These are phyloP conservation scores for Calonectria leucothoes DNA, from an alignment of 2,329 filamentous ascomycete genomes.

Conservation along the genomic window DNA sequence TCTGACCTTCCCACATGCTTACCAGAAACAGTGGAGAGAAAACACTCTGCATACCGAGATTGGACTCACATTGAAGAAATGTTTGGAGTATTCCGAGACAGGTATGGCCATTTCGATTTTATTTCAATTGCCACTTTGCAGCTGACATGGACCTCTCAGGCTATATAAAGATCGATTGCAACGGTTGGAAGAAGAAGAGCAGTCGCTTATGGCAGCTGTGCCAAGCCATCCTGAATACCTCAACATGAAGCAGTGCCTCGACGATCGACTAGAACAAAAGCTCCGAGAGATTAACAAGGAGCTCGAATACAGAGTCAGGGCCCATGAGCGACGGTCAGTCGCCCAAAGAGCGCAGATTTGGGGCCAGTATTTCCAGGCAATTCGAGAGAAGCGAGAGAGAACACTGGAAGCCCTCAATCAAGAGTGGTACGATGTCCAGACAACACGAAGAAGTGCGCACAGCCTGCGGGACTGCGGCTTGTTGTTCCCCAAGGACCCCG, in stretches of 20 bases:
- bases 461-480: slow-evolving; percentile 85
- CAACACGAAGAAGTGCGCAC: slow-evolving; percentile 84
- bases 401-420: slow-evolving; percentile 85
- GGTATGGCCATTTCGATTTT: slow-evolving; percentile 59
- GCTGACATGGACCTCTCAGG: slow-evolving; percentile 56
- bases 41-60: slow-evolving; percentile 83
- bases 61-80: slow-evolving; percentile 86
- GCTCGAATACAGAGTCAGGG: slow-evolving; percentile 77
- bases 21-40: slow-evolving; percentile 73
- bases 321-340: slow-evolving; percentile 79
- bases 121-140: slow-evolving; percentile 15
- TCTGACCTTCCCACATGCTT: slow-evolving; percentile 29
- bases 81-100: slow-evolving; percentile 87
- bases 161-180: slow-evolving; percentile 90
- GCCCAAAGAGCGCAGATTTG: slow-evolving; percentile 88
- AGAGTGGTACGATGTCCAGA: slow-evolving; percentile 93
- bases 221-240: slow-evolving; percentile 93
- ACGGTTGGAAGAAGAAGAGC: slow-evolving; percentile 78
- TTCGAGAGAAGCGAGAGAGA: slow-evolving; percentile 84
- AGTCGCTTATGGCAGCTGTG: slow-evolving; percentile 67
- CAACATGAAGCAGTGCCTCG: slow-evolving; percentile 88
- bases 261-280: slow-evolving; percentile 85
- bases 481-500: slow-evolving; percentile 80
- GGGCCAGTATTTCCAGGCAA: slow-evolving; percentile 89
- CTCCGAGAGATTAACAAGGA: slow-evolving; percentile 80